Evolutionary conservation across 225 moss, liverwort and hornwort genomes (phyloP).

Genomic region (Takakia lepidozioides): DNA sequence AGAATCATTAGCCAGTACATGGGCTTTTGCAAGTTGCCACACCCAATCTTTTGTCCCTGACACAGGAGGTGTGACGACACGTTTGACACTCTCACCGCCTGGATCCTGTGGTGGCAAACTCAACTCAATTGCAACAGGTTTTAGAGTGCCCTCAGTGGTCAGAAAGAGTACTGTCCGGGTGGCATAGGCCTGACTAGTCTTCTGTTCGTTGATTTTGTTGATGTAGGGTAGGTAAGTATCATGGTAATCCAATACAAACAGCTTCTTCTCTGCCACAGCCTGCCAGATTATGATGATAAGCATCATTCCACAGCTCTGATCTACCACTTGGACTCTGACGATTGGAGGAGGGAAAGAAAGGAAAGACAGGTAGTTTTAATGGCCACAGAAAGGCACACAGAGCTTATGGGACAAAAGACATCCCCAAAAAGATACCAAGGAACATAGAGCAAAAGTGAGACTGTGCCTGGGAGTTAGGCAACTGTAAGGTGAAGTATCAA

Average conservation of each 20-base stretch:
- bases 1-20: conserved; percentile 55
- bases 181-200: conserved; percentile 44
- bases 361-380: too few species aligned
- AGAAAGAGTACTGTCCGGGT: conserved; percentile 52
- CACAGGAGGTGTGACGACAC: conserved; percentile 46
- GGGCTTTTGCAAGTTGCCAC: conserved; percentile 64
- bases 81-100: conserved; percentile 13
- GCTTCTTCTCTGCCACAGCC: conserved; percentile 33
- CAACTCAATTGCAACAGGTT: conserved; percentile 58
- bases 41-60: conserved; percentile 43
- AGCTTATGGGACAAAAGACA: too few species aligned
- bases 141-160: conserved; percentile 38
- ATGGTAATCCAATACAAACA: conserved; percentile 54
- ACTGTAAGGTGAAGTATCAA: too few species aligned
- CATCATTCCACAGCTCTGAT: background rate
- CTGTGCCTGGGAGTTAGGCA: too few species aligned
- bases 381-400: too few species aligned
- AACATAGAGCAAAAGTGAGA: too few species aligned
- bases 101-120: conserved; percentile 30
- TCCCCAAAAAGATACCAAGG: too few species aligned
- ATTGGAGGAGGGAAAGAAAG: too few species aligned
- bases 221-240: conserved; percentile 50
- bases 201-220: conserved; percentile 40
- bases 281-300: conserved; percentile 1
- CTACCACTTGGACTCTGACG: too few species aligned